Base-by-base conservation (phyloP, 192 early-diverging fungal species). In the Globomyces pollinis-pini region DNA sequence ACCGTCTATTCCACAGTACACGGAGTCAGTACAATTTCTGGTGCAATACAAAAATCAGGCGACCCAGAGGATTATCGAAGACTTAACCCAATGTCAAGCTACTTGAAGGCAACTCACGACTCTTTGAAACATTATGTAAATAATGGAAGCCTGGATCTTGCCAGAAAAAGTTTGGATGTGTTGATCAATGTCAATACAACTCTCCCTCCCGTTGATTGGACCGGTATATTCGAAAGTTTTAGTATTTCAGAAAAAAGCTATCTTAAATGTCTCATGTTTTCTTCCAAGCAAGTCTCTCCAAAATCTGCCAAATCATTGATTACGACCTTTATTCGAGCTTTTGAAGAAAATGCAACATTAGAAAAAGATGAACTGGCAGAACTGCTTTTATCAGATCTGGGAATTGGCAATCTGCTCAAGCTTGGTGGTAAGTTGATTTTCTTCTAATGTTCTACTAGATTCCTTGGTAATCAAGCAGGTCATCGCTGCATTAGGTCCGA, bases 131-230 rank as follows among this genome's bases (percentile, higher is more conserved):
- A 36, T n/a, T 16, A 18, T 23, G 4, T 23, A 24, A 23, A 36
- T 15, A 52, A 9, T 6, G 41, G 20, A 43, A 43, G 41, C 16
- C 20, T 43, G 50, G 31, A 52, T 9, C 16, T 36, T 13, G 38
- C 38, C 38, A 39, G n/a, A n/a, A 39, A 12, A 12, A 12, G 12
- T 12, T 24, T 52, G 30, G 21, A 7, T 1, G 9, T 52, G 21
- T 23, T 52, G 7, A n/a, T 6, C 13, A 15, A 36, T 0, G 50
- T 52, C 9, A 34, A 31, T 15, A 20, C 4, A 16, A 18, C 50
- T 31, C 31, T 52, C 5, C 50, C 50, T 31, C 50, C 50, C 5
- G 50, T 52, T 15, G 50, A 52, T n/a, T 52, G 50, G 50, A 34
- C 12, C 5, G 1, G 13, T 1, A 18, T 52, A 16, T 20, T 34